Evolutionary conservation across 2,329 filamentous ascomycete species (phyloP).

Genomic region (Neofusicoccum laricinum): DNA sequence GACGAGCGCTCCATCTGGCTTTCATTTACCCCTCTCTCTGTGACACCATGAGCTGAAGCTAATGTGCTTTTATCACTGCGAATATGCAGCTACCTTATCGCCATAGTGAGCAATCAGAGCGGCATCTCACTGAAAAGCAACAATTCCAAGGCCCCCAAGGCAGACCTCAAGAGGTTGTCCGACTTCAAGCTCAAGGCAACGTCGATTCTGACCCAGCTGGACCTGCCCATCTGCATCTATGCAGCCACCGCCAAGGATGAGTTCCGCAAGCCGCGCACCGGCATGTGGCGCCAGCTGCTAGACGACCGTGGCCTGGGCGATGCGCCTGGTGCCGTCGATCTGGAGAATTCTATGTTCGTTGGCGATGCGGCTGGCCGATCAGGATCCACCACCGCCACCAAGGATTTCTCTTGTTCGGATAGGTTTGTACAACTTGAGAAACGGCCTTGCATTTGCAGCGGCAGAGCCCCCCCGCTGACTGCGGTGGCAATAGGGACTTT

Average conservation of each 20-base stretch:
- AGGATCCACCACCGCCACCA: slow-evolving; percentile 39
- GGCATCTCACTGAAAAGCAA: slow-evolving; percentile 73
- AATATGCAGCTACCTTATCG: slow-evolving; percentile 62
- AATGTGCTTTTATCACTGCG: slow-evolving; percentile 1
- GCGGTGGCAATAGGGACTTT: slow-evolving; percentile 60
- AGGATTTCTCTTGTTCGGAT: slow-evolving; percentile 61
- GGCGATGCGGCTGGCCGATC: slow-evolving; percentile 73
- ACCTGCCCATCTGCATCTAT: slow-evolving; percentile 76
- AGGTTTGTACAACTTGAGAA: slow-evolving; percentile 39
- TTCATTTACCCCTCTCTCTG: slow-evolving; percentile 16
- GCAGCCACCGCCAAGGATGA: slow-evolving; percentile 80
- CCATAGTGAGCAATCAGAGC: slow-evolving; percentile 86
- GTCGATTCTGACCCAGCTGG: slow-evolving; percentile 66
- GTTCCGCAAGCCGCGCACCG: slow-evolving; percentile 80
- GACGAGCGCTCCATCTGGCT: slow-evolving; percentile 12
- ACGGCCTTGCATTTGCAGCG: slow-evolving; percentile 9
- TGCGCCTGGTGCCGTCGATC: slow-evolving; percentile 57
- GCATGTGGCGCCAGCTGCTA: slow-evolving; percentile 79
- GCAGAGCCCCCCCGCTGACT: slow-evolving; percentile 17
- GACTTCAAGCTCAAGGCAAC: slow-evolving; percentile 82
- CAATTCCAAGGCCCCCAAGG: slow-evolving; percentile 67
- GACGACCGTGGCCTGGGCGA: slow-evolving; percentile 50
- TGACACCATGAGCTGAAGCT: slow-evolving; percentile 9
- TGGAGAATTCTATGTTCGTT: slow-evolving; percentile 74
- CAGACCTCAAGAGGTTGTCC: slow-evolving; percentile 63